Evolutionary conservation across 1,139 yeast species (phyloP), one percentile per base, ranked within the genome.

Genomic region (Arxiozyma bovina): DNA sequence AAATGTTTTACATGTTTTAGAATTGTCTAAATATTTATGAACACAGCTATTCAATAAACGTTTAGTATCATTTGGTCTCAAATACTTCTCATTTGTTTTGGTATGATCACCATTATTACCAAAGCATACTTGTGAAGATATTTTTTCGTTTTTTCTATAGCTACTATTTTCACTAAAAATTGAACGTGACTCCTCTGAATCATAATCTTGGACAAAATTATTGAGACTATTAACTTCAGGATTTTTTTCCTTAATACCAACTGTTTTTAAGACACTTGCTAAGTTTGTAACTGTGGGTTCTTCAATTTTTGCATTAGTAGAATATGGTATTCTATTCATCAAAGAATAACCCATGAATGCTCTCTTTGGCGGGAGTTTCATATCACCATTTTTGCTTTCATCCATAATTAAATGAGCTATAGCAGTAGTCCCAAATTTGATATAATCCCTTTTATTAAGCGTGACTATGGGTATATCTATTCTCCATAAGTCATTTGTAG

Each of bases 401-500:
- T 57, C 57, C 11, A 63, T 59, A 2, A 70, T 60, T 15, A 68
- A 65, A 2, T 69, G 67, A 3, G 73, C 74, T 9, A 60, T 52
- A 0, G 71, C 70, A 1, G 66, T 62, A 22, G 66, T 70, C 8
- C 67, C 70, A 59, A 73, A 72, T 51, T 69, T 66, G 17, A 64
- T 57, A 49, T 62, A 67, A 9, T 68, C 67, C 25, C 67, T 64
- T 42, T 66, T 68, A 1, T 74, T 74, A 22, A 65, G 61, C 23
- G 67, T 65, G 21, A 66, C 62, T 1, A 74, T 66, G 4, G 74
- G 68, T 2, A 77, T 55, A 54, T 77, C 79, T 44, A 76, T 70
- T 60, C 70, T 73, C 81, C 81, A 78, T 22, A 77, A 55, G 61
- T 78, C 81, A 54, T 72, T 71, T 58, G 77, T 63, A 1, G 80